phyloP scores from a whole-genome alignment of 441 rosid species.

The Melianthus villosus region DNA sequence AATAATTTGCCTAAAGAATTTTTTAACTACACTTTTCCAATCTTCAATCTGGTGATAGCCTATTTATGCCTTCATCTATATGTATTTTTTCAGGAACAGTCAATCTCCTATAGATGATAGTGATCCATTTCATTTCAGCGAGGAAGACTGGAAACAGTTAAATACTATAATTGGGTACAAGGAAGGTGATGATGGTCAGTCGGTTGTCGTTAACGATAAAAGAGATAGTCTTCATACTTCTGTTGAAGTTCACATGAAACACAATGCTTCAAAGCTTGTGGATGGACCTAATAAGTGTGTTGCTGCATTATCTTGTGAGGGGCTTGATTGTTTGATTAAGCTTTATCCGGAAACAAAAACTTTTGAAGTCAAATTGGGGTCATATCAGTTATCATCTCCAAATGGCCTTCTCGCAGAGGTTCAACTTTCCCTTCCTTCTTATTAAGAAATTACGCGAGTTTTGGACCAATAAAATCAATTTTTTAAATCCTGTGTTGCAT shows the following conservation, averaged over 20 bases:
- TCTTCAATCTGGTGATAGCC: conserved; percentile 6
- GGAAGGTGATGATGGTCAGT: conserved; percentile 56
- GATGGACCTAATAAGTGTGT: conserved; percentile 49
- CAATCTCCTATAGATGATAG: conserved; percentile 50
- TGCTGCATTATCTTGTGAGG: conserved; percentile 88
- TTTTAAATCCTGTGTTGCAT: no score
- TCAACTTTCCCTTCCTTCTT: conserved; percentile 6
- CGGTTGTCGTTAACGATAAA: conserved; percentile 29
- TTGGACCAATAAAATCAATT: no score
- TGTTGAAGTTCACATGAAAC: conserved; percentile 83
- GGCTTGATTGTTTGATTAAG: conserved; percentile 59
- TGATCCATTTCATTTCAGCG: conserved; percentile 57
- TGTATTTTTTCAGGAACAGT: conserved; percentile 39
- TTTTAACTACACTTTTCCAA: conserved; percentile 5
- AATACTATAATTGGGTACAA: conserved; percentile 79
- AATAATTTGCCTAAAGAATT: conserved; percentile 11
- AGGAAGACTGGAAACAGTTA: conserved; percentile 89
- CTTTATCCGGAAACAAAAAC: conserved; percentile 89
- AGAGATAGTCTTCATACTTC: conserved; percentile 57
- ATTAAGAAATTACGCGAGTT: background rate
- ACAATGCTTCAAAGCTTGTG: conserved; percentile 84
- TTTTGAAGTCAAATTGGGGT: conserved; percentile 71
- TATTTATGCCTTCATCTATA: conserved; percentile 3
- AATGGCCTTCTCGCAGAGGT: conserved; percentile 93
- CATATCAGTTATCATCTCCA: conserved; percentile 85